Base-by-base conservation (phyloP, 2,329 filamentous ascomycete species). In the Trichoderma hamatum region DNA sequence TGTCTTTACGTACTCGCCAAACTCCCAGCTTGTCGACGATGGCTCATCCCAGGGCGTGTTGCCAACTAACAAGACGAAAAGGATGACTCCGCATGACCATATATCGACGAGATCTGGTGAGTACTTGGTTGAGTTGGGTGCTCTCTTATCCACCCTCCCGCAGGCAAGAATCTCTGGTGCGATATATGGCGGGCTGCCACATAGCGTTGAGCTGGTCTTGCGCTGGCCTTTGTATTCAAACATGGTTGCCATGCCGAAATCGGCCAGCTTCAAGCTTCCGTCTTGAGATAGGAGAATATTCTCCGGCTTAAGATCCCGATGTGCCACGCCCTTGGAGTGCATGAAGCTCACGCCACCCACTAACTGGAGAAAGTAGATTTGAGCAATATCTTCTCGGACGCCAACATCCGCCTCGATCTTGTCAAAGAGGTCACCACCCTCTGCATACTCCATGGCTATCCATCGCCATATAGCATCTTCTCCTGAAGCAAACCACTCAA, bases 41-140 rank as follows among this genome's bases (percentile, higher is more conserved):
- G 96, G 96, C 77, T 96, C 92, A 76, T 98, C 96, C 96, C 96
- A 99, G 0, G 96, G 96, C 2, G 96, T 99, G 77, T 99, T 99
- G 11, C 96, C 96, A 1, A 97, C 94, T 3, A 99, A 84, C 4
- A 99, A 84, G 43, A 98, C 96, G 76, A 99, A 99, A 4, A 99
- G 84, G n/a, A 99, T 96, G 65, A 99, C 94, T 39, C 96, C 96
- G 75, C 94, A 97, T 19, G 94, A 97, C 96, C 96, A 99, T 68
- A 99, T 90, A 77, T 99, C 96, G 46, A 93, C 92, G 52, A 93
- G 81, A 71, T 97, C 93, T 9, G 94, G 90, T 34, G 86, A 85
- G 76, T 95, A 95, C 67, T 91, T 89, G 59, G 77, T 75, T 30
- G 85, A 82, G 63, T 85, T 80, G 46, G 84, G 74, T 51, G 84